phyloP scores from a whole-genome alignment of 805 yeast genomes.

The Candida pseudofarinosa region DNA sequence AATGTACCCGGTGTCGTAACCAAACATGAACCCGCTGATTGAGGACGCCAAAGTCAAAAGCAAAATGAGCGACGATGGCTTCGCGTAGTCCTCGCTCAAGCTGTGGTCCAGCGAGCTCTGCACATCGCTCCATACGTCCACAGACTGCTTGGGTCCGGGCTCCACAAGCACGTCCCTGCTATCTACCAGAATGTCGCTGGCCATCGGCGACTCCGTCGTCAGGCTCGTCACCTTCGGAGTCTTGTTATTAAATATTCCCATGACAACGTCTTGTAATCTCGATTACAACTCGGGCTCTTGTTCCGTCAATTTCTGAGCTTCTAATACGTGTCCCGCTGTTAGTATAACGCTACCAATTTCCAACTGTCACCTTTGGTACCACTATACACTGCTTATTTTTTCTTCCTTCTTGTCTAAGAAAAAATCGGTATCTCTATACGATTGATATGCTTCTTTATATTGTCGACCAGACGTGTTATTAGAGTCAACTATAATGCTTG shows the following conservation, averaged over 20 bases:
- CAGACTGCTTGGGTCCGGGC: slow-evolving; percentile 1
- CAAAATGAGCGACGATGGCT: slow-evolving; percentile 61
- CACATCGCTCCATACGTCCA: slow-evolving; percentile 1
- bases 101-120: background rate
- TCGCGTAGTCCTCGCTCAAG: slow-evolving; percentile 18
- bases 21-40: slow-evolving; percentile 94
- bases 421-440: too few relatives aligned
- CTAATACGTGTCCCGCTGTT: too few relatives aligned
- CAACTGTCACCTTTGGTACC: too few relatives aligned
- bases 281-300: too few relatives aligned
- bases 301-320: too few relatives aligned
- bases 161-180: background rate
- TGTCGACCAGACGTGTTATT: too few relatives aligned
- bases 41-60: slow-evolving; percentile 73
- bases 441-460: too few relatives aligned
- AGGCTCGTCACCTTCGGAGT: background rate
- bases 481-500: too few relatives aligned
- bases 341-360: too few relatives aligned
- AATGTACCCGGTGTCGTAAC: slow-evolving; percentile 96
- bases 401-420: too few relatives aligned
- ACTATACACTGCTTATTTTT: too few relatives aligned
- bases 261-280: too few relatives aligned
- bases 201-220: background rate
- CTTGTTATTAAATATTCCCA: background rate
- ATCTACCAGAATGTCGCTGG: background rate